Evolutionary conservation across 768 basidiomycete species (phyloP), one percentile per base, ranked within the genome.

Genomic region (Rhizopogon vulgaris): DNA sequence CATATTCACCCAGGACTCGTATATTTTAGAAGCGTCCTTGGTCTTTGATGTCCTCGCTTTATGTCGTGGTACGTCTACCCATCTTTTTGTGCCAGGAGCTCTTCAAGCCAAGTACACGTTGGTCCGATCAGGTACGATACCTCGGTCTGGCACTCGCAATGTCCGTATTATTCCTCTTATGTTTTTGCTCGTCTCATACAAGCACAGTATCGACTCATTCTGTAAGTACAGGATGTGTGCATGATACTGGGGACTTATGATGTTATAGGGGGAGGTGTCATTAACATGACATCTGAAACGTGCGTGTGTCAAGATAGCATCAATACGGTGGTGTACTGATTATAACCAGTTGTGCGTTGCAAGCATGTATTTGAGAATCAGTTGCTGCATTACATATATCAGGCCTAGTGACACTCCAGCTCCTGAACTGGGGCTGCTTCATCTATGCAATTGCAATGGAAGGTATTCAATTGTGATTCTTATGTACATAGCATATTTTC

Each of bases 41-140:
- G 58, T 46, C 57, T 24, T 7, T 6, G 8, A 55, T 42, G 32
- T 52, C 53, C 6, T 49, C 51, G 1, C 51, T 58, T 37, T 58
- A 54, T 36, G n/a, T 58, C 7, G 37, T 49, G 50, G 58, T 58
- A 51, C 4, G 40, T 51, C 17, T 9, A 7, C 8, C 25, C 32
- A 12, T 28, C 18, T 12, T 32, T 4, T 15, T 4, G 11, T 34
- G 2, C 6, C 5, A 6, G 14, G 34, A 12, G 32, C 8, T 34
- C 11, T 22, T 24, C n/a, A n/a, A 41, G 8, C 41, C 40, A 5
- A 48, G 22, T 22, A n/a, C 12, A 22, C 4, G 8, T 18, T 17
- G 6, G 14, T 52, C 7, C 5, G 14, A 12, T 8, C 25, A 52
- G 57, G 30, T 47, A 0, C 57, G 57, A 30, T 58, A 59, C 24